Evolutionary conservation across 257 asterid genomes (phyloP).

Genomic region (Leonotis leonurus): DNA sequence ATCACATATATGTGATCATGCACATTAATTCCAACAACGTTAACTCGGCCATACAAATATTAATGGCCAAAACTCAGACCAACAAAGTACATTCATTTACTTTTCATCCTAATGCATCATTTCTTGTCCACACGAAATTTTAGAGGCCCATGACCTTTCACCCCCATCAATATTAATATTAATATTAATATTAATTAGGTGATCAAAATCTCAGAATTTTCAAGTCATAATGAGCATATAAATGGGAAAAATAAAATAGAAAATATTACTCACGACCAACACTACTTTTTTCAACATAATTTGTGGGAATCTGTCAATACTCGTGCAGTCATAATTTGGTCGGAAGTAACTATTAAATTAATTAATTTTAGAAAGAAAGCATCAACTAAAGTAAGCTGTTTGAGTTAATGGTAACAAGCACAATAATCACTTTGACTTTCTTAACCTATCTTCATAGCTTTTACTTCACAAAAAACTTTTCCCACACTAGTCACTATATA

Average conservation of each 20-base stretch:
- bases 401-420: constrained; percentile 31
- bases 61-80: too few relatives aligned
- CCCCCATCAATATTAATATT: too few relatives aligned
- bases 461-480: constrained; percentile 12
- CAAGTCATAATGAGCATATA: background rate
- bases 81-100: too few relatives aligned
- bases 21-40: too few relatives aligned
- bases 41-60: too few relatives aligned
- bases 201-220: background rate
- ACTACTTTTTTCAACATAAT: background rate
- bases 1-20: too few relatives aligned
- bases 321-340: constrained; percentile 38
- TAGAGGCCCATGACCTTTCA: background rate
- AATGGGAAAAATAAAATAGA: background rate
- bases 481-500: background rate
- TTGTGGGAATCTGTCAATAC: constrained; percentile 27
- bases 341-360: constrained; percentile 24
- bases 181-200: too few relatives aligned
- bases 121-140: background rate
- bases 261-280: constrained; percentile 1
- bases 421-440: constrained; percentile 40
- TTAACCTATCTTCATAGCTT: constrained; percentile 11
- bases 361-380: constrained; percentile 6
- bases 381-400: constrained; percentile 5
- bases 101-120: background rate